Percentiles rank a stretch among this genome's conserved stretches.
Evolutionary conservation across 208 protist genomes (phyloP).

Genomic region (Trypanosoma caninum): DNA sequence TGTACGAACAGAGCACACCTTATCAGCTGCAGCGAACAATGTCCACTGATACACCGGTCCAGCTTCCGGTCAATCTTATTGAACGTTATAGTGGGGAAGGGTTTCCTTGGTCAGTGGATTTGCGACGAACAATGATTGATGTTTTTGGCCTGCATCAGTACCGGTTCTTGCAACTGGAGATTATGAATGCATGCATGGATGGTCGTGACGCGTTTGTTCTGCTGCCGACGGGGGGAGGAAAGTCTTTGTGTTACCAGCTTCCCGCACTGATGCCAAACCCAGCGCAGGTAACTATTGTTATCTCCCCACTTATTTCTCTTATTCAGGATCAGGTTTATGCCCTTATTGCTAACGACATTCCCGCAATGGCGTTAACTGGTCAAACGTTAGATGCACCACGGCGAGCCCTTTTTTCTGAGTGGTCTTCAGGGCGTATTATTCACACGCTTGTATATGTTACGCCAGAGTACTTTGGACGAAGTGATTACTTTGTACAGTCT

Average conservation of each 20-base stretch:
- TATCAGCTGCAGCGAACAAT: slow-evolving; percentile 24
- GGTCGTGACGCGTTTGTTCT: slow-evolving; percentile 94
- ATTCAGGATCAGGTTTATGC: slow-evolving; percentile 96
- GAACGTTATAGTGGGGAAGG: slow-evolving; percentile 63
- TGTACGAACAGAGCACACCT: slow-evolving; percentile 51
- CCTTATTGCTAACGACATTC: slow-evolving; percentile 79
- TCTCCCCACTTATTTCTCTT: slow-evolving; percentile 96
- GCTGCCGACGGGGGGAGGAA: slow-evolving; percentile 93
- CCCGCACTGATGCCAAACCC: slow-evolving; percentile 86
- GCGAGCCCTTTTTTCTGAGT: slow-evolving; percentile 68
- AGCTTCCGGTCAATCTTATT: slow-evolving; percentile 68
- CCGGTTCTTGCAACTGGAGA: slow-evolving; percentile 90
- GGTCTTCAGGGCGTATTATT: slow-evolving; percentile 44
- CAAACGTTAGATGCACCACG: slow-evolving; percentile 56
- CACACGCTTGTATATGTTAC: slow-evolving; percentile 84
- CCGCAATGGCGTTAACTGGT: slow-evolving; percentile 75
- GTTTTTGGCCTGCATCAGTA: slow-evolving; percentile 90
- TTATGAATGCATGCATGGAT: slow-evolving; percentile 94
- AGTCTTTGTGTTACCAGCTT: slow-evolving; percentile 96
- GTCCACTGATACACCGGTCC: slow-evolving; percentile 35
- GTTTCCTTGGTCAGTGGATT: slow-evolving; percentile 77
- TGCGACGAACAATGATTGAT: slow-evolving; percentile 86
- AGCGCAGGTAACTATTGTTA: slow-evolving; percentile 88
- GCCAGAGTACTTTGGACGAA: slow-evolving; percentile 87
- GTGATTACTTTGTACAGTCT: slow-evolving; percentile 63